Percentiles rank a stretch among this genome's conserved stretches.
These are phyloP conservation scores for Galerina marginata DNA, from an alignment of 768 basidiomycete genomes.

Conservation along the genomic window DNA sequence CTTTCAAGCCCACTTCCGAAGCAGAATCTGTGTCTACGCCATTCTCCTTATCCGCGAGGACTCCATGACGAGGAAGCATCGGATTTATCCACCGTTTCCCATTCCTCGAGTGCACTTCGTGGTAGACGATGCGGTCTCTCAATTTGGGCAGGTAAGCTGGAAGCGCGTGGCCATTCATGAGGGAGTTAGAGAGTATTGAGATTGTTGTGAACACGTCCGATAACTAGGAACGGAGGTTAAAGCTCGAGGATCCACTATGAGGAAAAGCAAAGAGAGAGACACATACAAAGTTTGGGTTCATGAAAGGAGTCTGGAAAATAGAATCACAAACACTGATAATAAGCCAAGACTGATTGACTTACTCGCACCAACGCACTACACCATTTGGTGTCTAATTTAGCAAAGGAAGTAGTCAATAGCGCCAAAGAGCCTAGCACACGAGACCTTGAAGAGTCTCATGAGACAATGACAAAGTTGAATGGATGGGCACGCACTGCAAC, in stretches of 20 bases:
- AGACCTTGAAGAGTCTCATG: constrained; percentile 20
- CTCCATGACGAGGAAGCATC: neutral
- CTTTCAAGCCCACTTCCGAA: neutral
- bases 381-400: constrained; percentile 47
- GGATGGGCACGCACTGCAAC: constrained; percentile 32
- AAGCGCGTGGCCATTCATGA: constrained; percentile 40
- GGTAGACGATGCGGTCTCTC: constrained; percentile 49
- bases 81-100: neutral
- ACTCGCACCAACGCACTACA: constrained; percentile 49
- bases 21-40: constrained; percentile 11
- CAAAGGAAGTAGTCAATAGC: constrained; percentile 44
- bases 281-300: constrained; percentile 51
- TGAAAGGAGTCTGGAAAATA: constrained; percentile 43
- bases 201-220: constrained; percentile 49
- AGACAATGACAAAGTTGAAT: neutral
- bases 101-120: constrained; percentile 37
- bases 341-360: constrained; percentile 8
- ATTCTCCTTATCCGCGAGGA: neutral
- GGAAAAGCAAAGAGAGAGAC: neutral
- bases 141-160: constrained; percentile 45
- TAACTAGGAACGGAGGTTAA: constrained; percentile 30
- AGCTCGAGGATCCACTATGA: neutral
- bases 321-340: neutral
- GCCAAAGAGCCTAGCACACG: constrained; percentile 39
- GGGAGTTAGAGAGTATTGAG: constrained; percentile 42